Evolutionary conservation across 257 asterid genomes (phyloP).

Genomic region (Solanum dulcamara): DNA sequence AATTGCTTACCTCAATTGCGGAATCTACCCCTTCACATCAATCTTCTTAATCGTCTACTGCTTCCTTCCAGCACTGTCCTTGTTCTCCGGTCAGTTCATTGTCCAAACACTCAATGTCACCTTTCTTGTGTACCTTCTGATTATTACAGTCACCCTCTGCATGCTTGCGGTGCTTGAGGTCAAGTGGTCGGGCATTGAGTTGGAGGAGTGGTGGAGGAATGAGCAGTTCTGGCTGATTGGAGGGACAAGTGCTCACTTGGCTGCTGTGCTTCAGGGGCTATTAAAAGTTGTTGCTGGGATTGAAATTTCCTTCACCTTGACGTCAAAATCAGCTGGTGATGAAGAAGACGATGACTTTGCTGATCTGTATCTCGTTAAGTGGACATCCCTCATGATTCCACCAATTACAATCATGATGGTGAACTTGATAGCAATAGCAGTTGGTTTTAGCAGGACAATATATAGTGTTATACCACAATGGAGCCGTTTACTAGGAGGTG

Average conservation of each 20-base stretch:
- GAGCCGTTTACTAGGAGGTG: conserved; percentile 62
- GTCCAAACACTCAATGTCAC: conserved; percentile 57
- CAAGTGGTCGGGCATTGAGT: conserved; percentile 62
- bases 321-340: conserved; percentile 59
- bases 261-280: conserved; percentile 63
- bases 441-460: conserved; percentile 53
- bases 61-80: conserved; percentile 60
- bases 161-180: conserved; percentile 56
- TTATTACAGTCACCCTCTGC: conserved; percentile 49
- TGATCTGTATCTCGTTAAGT: conserved; percentile 49
- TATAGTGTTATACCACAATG: conserved; percentile 62
- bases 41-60: conserved; percentile 53
- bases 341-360: conserved; percentile 57
- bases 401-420: conserved; percentile 61
- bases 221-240: conserved; percentile 71
- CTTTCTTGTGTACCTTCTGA: conserved; percentile 43
- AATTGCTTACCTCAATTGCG: conserved; percentile 57
- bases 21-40: conserved; percentile 62
- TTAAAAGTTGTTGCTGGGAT: conserved; percentile 55
- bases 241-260: conserved; percentile 66
- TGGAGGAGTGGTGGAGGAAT: conserved; percentile 72
- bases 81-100: conserved; percentile 65
- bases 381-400: conserved; percentile 70
- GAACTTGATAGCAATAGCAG: conserved; percentile 58
- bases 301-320: conserved; percentile 62